Evolutionary conservation across 2,329 filamentous ascomycete genomes (phyloP), one percentile per base, ranked within the genome.

Genomic region (Nothopassalora personata): DNA sequence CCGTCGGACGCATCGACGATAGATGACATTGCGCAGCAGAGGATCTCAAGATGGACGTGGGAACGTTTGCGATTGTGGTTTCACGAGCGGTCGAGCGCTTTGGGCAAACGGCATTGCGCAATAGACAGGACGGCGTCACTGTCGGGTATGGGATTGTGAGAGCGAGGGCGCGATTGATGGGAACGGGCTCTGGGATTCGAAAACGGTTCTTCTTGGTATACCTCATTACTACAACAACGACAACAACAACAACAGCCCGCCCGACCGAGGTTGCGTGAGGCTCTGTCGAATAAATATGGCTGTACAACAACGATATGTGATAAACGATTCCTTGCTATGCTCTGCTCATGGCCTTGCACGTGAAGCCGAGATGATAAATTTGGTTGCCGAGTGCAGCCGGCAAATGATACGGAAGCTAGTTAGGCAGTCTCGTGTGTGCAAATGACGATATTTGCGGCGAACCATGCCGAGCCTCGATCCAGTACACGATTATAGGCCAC

Each of bases 221-320:
- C 46, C 49, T 33, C 49, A 57, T 58, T 50, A 49, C 49, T 61
- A 54, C 54, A 27, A 61, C 53, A 23, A 61, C 53, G 23, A n/a
- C 28, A 61, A 54, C 54, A 27, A 61, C 53, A 23, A 61, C 53
- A 31, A n/a, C 28, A 61, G 59, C 59, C 59, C 59, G 59, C 59
- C 52, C 56, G 46, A 50, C 39, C 48, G 49, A 54, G 59, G 59
- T 54, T 53, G 56, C 59, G 59, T 58, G 59, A 58, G 59, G 59
- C 59, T 56, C 46, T 54, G 43, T 33, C 48, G 53, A 34, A 59
- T 55, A 52, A 19, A 45, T 59, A 59, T 30, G 30, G 46, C 23
- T 51, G 58, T 49, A 39, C 49, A 56, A 49, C 54, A 50, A 60
- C 34, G 50, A 56, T 30, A 53, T 31, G 33, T 13, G 43, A 18